phyloP scores from a whole-genome alignment of 2,329 filamentous ascomycete species.

The Alternaria gaisen region DNA sequence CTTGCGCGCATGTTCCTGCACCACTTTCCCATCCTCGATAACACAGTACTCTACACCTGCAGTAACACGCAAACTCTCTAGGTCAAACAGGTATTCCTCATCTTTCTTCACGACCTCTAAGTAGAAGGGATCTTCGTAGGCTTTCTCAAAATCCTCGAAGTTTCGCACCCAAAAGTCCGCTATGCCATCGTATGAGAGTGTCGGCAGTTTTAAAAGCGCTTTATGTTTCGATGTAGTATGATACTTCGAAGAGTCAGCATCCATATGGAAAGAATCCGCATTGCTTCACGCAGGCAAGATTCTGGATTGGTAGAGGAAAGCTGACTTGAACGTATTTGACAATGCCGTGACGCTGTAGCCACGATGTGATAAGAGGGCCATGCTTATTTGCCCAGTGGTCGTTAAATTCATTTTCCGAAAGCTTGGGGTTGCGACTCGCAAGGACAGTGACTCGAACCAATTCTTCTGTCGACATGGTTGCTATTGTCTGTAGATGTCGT shows the following conservation, averaged over 20 bases:
- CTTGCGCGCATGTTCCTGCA: not conserved
- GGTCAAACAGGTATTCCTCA: constrained; percentile 35
- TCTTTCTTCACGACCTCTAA: constrained; percentile 28
- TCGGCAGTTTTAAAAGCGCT: constrained; percentile 23
- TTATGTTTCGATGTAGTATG: constrained; percentile 32
- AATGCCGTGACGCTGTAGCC: constrained; percentile 31
- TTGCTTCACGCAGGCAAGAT: not conserved
- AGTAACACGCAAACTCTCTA: constrained; percentile 1
- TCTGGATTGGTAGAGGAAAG: not conserved
- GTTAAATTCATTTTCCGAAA: constrained; percentile 34
- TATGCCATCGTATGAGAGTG: constrained; percentile 31
- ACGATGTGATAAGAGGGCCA: constrained; percentile 29
- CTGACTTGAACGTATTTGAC: constrained; percentile 37
- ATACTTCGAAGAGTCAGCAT: constrained; percentile 18
- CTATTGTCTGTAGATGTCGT: not conserved
- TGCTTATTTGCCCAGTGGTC: constrained; percentile 38
- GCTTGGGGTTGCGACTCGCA: constrained; percentile 32
- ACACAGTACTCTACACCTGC: not conserved
- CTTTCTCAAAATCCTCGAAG: constrained; percentile 36
- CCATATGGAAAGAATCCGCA: not conserved
- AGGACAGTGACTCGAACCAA: constrained; percentile 34
- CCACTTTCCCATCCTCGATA: not conserved
- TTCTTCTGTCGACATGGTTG: not conserved
- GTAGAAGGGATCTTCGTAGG: constrained; percentile 36
- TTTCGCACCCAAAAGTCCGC: constrained; percentile 38